Percentiles rank a stretch among this genome's conserved stretches.
phyloP scores from a whole-genome alignment of 352 stramenopile genomes.

The Phytophthora crassamura region DNA sequence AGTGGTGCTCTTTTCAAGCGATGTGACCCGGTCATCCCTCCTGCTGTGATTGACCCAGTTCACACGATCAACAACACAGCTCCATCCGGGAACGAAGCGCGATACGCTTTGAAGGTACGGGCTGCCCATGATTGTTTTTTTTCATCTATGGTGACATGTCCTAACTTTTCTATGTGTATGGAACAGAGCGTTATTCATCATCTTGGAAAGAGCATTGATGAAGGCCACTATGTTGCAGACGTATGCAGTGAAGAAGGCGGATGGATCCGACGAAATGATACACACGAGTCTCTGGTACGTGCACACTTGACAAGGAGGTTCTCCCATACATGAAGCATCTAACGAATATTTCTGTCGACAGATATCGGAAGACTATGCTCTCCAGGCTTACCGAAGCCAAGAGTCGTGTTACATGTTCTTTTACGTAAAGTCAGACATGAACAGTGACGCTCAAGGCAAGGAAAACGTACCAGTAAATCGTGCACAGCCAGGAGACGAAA shows the following conservation, averaged over 20 bases:
- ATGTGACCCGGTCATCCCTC: conserved; percentile 76
- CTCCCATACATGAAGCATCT: neutral
- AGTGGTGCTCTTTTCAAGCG: conserved; percentile 81
- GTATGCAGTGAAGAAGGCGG: conserved; percentile 55
- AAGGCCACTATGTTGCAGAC: conserved; percentile 88
- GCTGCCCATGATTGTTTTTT: neutral
- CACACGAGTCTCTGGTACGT: conserved; percentile 76
- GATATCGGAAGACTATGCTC: conserved; percentile 82
- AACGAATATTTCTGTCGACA: conserved; percentile 22
- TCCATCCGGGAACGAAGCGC: conserved; percentile 28
- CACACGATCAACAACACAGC: conserved; percentile 44
- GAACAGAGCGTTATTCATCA: conserved; percentile 85
- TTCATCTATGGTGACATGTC: neutral
- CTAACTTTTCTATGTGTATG: conserved; percentile 23
- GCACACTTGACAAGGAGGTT: neutral
- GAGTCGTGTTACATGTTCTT: conserved; percentile 92
- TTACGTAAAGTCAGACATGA: conserved; percentile 64
- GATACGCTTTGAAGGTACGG: conserved; percentile 63
- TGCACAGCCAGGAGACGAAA: conserved; percentile 25
- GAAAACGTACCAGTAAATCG: conserved; percentile 62
- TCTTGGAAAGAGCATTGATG: conserved; percentile 76
- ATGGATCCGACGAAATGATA: conserved; percentile 87
- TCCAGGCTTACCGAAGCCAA: conserved; percentile 76
- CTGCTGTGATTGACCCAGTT: conserved; percentile 47
- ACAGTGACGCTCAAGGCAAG: conserved; percentile 49